Evolutionary conservation across 306 rosid species (phyloP), one percentile per base, ranked within the genome.

Genomic region (Castanea mollissima): DNA sequence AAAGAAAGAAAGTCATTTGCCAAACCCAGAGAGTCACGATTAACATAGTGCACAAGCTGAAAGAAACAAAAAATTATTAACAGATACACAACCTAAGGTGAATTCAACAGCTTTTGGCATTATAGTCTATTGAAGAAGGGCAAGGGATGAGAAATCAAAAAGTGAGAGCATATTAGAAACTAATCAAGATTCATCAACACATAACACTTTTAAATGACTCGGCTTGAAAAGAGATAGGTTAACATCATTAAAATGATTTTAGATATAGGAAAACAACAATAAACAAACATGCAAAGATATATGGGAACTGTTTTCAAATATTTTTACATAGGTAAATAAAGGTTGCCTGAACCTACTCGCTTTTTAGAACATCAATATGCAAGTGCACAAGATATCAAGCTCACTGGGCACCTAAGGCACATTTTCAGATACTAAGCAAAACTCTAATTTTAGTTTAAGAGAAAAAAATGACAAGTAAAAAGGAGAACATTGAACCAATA

Each of bases 1-100:
- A 93, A 84, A 49, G 98, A 95, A 82, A 93, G 96, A 78, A 89
- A 95, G 86, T 95, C 99, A 87, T 91, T 95, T 82, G 97, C 99
- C 92, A 95, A 88, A 84, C 99, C 91, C 87, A 91, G 87, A 71
- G 99, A 90, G 87, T 95, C 99, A 41, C 93, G 98, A 80, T 95
- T 95, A 86, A 93, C 98, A 73, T 86, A 95, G 93, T 95, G 99
- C 88, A 95, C 99, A 79, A 93, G 95, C 99, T 95, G 99, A 87
- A 85, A 91, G 85, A 78, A 55, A 83, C 78, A 76, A 76, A 72
- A 80, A 74, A 76, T 82, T 78, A 82, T 83, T 71, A 83, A 58
- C 51, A 67, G 74, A 63, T 62, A 62, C 38, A 25, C 18, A 51
- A 44, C 20, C 46, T 49, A 20, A 77, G 73, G 71, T 63, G 82